These are phyloP conservation scores for Schizochytrium sp. DNA, from an alignment of 108 stramenopile species.

Conservation along the genomic window DNA sequence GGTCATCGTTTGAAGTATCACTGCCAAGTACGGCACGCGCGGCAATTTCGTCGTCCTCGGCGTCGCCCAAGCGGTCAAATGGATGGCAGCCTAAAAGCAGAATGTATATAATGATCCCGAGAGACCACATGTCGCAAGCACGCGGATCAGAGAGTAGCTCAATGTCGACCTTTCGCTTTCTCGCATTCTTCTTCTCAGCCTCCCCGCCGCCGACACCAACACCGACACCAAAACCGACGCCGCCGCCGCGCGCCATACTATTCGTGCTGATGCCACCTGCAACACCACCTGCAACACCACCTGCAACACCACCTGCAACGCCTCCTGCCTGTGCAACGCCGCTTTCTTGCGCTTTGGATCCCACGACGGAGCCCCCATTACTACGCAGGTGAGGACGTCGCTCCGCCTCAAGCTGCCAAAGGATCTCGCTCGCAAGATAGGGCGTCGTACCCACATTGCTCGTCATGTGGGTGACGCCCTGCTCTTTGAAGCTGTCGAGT, in stretches of 20 bases:
- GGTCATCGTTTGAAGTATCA: not conserved
- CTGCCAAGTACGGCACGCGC: not conserved
- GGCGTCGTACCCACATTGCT: not conserved
- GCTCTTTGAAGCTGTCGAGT: not conserved
- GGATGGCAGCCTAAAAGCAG: conserved; percentile 45
- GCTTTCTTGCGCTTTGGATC: too few species aligned
- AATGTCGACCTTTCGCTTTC: not conserved
- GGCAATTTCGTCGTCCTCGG: not conserved
- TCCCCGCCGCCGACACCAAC: too few species aligned
- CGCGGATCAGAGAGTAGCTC: conserved; percentile 34
- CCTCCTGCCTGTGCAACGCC: too few species aligned
- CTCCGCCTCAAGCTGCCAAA: not conserved
- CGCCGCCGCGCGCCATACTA: too few species aligned
- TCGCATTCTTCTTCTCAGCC: too few species aligned
- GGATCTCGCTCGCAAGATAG: not conserved
- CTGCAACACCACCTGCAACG: too few species aligned
- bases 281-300: too few species aligned
- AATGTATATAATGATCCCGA: conserved; percentile 82
- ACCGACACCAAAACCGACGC: too few species aligned
- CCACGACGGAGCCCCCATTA: not conserved
- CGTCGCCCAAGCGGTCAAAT: conserved; percentile 3
- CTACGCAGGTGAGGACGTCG: not conserved
- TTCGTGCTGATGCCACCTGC: too few species aligned
- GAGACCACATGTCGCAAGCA: conserved; percentile 78
- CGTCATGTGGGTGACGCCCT: not conserved